These are phyloP conservation scores for Diplodia intermedia DNA, from an alignment of 2,329 filamentous ascomycete genomes.

Conservation along the genomic window DNA sequence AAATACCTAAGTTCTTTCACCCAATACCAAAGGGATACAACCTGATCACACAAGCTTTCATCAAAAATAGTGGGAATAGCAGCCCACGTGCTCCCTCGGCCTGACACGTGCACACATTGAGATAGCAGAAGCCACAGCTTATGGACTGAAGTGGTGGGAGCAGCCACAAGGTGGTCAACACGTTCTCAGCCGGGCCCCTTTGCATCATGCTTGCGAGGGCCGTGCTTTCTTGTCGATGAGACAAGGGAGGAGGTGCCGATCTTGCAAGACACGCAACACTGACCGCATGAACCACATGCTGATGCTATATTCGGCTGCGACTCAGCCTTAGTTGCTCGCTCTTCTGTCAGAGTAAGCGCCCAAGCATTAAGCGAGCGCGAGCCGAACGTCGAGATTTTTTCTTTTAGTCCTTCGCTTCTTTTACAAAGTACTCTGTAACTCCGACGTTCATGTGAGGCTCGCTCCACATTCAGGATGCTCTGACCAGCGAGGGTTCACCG, in stretches of 20 bases:
- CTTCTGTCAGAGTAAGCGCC: background rate
- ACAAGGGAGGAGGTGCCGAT: slow-evolving; percentile 25
- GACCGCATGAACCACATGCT: background rate
- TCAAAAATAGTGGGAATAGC: background rate
- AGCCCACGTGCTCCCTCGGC: background rate
- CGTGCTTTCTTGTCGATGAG: slow-evolving; percentile 12
- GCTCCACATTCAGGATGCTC: background rate
- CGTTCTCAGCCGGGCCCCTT: slow-evolving; percentile 1
- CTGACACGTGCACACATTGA: slow-evolving; percentile 5
- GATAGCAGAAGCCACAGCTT: background rate
- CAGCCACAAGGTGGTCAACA: slow-evolving; percentile 1
- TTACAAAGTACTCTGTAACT: background rate
- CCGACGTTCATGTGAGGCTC: background rate
- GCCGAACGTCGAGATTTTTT: background rate
- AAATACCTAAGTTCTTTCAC: background rate
- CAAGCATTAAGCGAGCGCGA: background rate
- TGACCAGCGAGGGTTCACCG: background rate
- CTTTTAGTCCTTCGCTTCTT: background rate
- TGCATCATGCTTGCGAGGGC: background rate
- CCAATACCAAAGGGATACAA: background rate
- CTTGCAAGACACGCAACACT: slow-evolving; percentile 18
- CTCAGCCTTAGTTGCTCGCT: slow-evolving; percentile 23
- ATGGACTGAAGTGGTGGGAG: background rate
- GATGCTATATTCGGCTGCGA: slow-evolving; percentile 16
- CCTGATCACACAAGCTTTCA: background rate